Percentiles rank a stretch among this genome's conserved stretches.
phyloP scores from a whole-genome alignment of 2,329 filamentous ascomycete genomes.

The Juglanconis juglandina region DNA sequence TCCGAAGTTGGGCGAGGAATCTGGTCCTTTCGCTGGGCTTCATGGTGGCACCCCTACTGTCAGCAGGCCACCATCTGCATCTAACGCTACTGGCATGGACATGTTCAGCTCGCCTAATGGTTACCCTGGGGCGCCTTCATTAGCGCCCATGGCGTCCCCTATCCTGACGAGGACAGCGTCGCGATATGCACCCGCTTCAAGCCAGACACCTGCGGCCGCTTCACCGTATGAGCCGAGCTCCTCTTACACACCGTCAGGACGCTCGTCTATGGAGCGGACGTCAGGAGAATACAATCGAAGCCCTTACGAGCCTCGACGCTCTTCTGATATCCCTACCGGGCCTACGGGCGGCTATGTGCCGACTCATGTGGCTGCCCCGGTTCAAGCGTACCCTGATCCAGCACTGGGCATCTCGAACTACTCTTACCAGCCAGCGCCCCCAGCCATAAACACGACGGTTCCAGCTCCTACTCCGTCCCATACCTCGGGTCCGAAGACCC shows the following conservation, averaged over 20 bases:
- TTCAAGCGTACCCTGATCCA: slow-evolving; percentile 29
- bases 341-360: slow-evolving; percentile 33
- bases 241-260: slow-evolving; percentile 30
- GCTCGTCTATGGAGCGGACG: slow-evolving; percentile 43
- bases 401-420: slow-evolving; percentile 23
- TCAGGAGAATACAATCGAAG: slow-evolving; percentile 40
- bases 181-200: slow-evolving; percentile 45
- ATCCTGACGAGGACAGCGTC: slow-evolving; percentile 44
- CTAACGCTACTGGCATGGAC: slow-evolving; percentile 64
- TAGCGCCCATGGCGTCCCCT: slow-evolving; percentile 30
- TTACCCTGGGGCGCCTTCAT: slow-evolving; percentile 30
- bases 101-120: slow-evolving; percentile 57
- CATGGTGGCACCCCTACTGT: slow-evolving; percentile 72
- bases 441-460: slow-evolving; percentile 18
- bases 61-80: slow-evolving; percentile 68
- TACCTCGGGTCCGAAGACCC: background rate
- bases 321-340: slow-evolving; percentile 35
- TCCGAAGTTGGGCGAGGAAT: slow-evolving; percentile 56
- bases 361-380: slow-evolving; percentile 26
- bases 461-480: slow-evolving; percentile 4
- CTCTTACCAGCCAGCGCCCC: slow-evolving; percentile 23
- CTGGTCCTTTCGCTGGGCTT: slow-evolving; percentile 80
- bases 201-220: slow-evolving; percentile 25
- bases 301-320: slow-evolving; percentile 40
- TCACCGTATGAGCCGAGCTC: slow-evolving; percentile 26